phyloP scores from a whole-genome alignment of 1,139 yeast species.

The Casaregolazyma lundiana region DNA sequence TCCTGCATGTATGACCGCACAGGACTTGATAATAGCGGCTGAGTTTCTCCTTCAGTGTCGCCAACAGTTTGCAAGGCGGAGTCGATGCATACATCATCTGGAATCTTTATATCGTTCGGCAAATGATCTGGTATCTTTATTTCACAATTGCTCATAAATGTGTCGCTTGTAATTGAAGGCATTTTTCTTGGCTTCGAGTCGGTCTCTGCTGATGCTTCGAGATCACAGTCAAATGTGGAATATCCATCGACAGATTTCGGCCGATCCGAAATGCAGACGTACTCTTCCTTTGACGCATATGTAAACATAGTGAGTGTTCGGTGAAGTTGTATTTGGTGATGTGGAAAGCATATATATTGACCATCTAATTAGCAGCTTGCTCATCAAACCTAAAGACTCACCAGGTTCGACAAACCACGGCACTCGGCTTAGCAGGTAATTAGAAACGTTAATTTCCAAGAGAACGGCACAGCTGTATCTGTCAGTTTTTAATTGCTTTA shows the following conservation, averaged over 20 bases:
- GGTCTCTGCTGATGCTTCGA: background rate
- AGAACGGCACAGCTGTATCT: too few relatives aligned
- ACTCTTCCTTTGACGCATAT: background rate
- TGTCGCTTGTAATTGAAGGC: too few relatives aligned
- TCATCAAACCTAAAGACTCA: background rate
- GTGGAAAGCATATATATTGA: background rate
- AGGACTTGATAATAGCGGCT: slow-evolving; percentile 6
- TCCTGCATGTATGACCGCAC: slow-evolving; percentile 5
- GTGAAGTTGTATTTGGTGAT: background rate
- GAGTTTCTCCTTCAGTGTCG: slow-evolving; percentile 6
- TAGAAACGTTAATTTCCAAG: background rate
- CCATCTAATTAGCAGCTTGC: background rate
- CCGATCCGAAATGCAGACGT: background rate
- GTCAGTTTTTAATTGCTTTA: too few relatives aligned
- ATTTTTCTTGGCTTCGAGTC: background rate
- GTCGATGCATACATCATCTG: too few relatives aligned
- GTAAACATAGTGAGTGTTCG: background rate
- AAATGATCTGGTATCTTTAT: too few relatives aligned
- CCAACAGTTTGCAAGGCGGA: background rate
- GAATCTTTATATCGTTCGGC: too few relatives aligned
- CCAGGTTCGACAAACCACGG: background rate
- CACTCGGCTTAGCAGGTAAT: background rate
- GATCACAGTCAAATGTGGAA: background rate
- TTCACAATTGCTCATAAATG: too few relatives aligned
- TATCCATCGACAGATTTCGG: background rate